Evolutionary conservation across 176 grass and related monocot genomes (phyloP), one percentile per base, ranked within the genome.

Genomic region (Oryza longistaminata): DNA sequence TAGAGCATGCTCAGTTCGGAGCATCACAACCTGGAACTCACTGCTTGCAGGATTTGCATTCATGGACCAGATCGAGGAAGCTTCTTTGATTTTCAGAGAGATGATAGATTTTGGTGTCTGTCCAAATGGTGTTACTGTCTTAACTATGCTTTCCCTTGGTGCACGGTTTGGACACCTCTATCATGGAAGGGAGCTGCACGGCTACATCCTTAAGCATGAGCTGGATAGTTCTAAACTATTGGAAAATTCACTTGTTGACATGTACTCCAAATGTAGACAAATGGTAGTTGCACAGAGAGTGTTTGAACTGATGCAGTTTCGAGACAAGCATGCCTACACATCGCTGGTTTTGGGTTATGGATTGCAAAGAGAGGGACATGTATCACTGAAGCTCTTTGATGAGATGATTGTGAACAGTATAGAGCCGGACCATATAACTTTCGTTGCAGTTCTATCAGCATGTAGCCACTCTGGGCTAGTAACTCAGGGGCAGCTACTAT

Each of bases 371-470:
- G 81, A 91, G 45, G 92, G 92, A 11, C 53, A 49, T 61, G 12
- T 80, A 79, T 83, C 89, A 16, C 22, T 94, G 62, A 79, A 85
- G 46, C 84, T 94, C 55, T 94, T 94, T 40, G 43, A 88, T 77
- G 62, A 92, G 68, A 94, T 94, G 87, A 85, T 90, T 29, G 64
- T 43, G 44, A 74, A 70, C 69, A 70, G 61, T 31, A 83, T 92
- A 60, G 46, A 88, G 64, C 90, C 88, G 15, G 92, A 94, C 66
- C 92, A 90, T 69, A 72, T 92, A 49, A 94, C 78, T 73, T 90
- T 94, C 87, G 82, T 94, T 52, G 85, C 87, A 11, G 70, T 94
- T 85, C 90, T 94, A 62, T 92, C 92, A 75, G 90, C 92, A 43
- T 94, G 87, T 58, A 90, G 87, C 74, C 75, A 92, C 74, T 94